Evolutionary conservation across 2,329 filamentous ascomycete species (phyloP).

Genomic region (Graphiopsis chlorocephala): DNA sequence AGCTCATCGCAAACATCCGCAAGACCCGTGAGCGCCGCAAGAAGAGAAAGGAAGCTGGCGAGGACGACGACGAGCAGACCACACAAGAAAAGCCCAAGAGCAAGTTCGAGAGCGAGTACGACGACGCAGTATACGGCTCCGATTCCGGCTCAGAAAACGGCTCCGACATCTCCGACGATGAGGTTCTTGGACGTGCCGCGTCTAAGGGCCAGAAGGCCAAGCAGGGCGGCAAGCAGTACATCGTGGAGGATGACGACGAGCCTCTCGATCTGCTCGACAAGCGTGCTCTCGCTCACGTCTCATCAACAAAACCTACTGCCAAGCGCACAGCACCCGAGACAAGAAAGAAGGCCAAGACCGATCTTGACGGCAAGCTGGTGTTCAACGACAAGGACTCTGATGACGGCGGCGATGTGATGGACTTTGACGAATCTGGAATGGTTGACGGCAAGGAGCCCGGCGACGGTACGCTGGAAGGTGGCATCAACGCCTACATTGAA

Average conservation of each 20-base stretch:
- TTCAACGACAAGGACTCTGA: constrained; percentile 55
- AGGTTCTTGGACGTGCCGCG: constrained; percentile 49
- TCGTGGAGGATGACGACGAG: constrained; percentile 91
- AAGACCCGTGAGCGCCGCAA: constrained; percentile 91
- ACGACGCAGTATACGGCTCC: constrained; percentile 85
- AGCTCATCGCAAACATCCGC: constrained; percentile 88
- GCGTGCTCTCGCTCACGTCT: constrained; percentile 86
- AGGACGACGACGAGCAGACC: constrained; percentile 56
- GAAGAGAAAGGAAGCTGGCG: constrained; percentile 73
- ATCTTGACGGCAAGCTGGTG: constrained; percentile 78
- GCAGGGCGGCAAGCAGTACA: constrained; percentile 65
- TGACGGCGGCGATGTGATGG: constrained; percentile 48
- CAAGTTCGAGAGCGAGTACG: constrained; percentile 87
- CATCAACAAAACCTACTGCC: constrained; percentile 77
- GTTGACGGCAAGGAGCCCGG: constrained; percentile 34
- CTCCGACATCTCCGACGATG: constrained; percentile 62
- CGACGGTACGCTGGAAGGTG: constrained; percentile 45
- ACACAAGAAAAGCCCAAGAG: constrained; percentile 47
- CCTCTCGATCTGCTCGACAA: constrained; percentile 91
- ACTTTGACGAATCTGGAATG: constrained; percentile 57
- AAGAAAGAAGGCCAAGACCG: constrained; percentile 62
- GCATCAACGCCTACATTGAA: constrained; percentile 60
- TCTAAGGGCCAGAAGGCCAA: constrained; percentile 49
- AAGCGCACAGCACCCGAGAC: constrained; percentile 46
- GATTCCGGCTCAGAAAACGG: constrained; percentile 52